Conservation (phyloP, 176 grass and related monocot genomes). For the Avena insularis region DNA sequence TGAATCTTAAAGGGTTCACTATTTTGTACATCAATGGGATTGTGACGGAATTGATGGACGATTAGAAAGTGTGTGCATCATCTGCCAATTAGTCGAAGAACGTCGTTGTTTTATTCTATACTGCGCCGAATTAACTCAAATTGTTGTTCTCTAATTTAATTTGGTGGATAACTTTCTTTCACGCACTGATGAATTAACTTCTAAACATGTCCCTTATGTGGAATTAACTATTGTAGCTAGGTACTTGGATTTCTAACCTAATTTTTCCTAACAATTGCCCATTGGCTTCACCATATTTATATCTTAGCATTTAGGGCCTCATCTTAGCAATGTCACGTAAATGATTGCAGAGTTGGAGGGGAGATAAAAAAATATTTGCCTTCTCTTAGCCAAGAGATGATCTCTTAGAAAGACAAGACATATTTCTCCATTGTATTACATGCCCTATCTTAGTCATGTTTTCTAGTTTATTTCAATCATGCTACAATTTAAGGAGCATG, state of each 20-base stretch:
- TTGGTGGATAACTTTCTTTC: not conserved
- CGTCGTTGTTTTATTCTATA: not conserved
- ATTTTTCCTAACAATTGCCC: not conserved
- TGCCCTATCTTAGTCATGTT: too few relatives aligned
- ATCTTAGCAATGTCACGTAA: too few relatives aligned
- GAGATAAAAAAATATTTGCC: too few relatives aligned
- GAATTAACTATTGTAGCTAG: not conserved
- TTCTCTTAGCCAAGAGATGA: too few relatives aligned
- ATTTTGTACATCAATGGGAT: not conserved
- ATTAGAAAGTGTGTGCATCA: not conserved
- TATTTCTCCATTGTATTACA: too few relatives aligned
- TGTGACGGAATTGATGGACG: not conserved
- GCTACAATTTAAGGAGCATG: too few relatives aligned
- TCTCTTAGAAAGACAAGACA: too few relatives aligned
- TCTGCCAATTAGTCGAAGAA: not conserved
- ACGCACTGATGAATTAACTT: not conserved
- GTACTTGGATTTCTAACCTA: not conserved
- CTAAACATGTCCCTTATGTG: not conserved
- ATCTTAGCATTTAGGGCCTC: not conserved
- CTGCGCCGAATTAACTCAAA: not conserved
- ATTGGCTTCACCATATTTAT: not conserved
- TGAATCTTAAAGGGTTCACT: not conserved
- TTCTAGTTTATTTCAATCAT: too few relatives aligned
- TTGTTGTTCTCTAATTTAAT: not conserved
- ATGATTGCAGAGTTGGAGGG: too few relatives aligned